Evolutionary conservation across 495 filamentous ascomycete genomes (phyloP), one percentile per base, ranked within the genome.

Genomic region (Talaromyces nanjingensis): DNA sequence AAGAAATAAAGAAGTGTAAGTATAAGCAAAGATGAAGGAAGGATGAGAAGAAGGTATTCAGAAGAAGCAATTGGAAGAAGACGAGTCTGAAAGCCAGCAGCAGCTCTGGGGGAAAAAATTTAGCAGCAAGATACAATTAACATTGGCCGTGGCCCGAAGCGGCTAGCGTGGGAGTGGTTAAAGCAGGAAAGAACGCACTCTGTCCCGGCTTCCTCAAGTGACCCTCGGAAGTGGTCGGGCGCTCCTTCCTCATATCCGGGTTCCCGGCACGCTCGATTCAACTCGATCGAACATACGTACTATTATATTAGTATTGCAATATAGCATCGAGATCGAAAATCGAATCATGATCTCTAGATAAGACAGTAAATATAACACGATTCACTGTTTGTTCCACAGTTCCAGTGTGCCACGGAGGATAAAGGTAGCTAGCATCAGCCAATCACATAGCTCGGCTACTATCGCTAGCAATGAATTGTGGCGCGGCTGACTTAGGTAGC

Each of bases 211-310:
- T 55, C 2, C n/a, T n/a, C n/a, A n/a, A 24, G 22, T 2, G 22
- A 73, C 70, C 73, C 72, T 78, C 77, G 77, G 77, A 75, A 76
- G 71, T 70, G 74, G 71, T 79, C 77, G 77, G 77, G 75, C 70
- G 74, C 69, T 72, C 68, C 61, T 66, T 69, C 68, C 66, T 65
- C 64, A 68, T 47, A 62, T 33, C 56, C 56, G 56, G 56, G 12
- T 59, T 33, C n/a, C 27, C 56, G 56, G 56, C 56, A 34, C 27
- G 14, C 12, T 39, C 12, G 14, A 27, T 27, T 27, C 33, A 4
- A 3, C 11, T 8, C 11, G 16, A 16, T 16, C 37, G 37, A 12
- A 42, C 37, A 42, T 42, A 42, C 37, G 16, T 42, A 2, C 11
- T 37, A 31, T 31, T 31, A 31, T 11, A 24, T 24, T 24, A 2